These are phyloP conservation scores for Xanthoconium separans DNA, from an alignment of 1,284 basidiomycete genomes.

Conservation along the genomic window DNA sequence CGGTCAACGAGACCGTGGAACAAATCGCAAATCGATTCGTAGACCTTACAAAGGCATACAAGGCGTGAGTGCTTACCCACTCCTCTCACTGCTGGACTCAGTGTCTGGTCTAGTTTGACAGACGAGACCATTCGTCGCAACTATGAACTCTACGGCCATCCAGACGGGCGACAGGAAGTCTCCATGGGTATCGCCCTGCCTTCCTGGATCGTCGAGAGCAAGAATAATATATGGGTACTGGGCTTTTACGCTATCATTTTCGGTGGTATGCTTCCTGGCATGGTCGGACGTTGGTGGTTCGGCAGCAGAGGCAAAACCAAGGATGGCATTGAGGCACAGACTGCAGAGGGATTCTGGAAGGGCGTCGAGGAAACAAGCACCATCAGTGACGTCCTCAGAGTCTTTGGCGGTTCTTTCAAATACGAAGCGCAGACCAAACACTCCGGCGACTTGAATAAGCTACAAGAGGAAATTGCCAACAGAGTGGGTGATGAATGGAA, in stretches of 20 bases:
- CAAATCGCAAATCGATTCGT: slow-evolving; percentile 90
- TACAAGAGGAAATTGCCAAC: slow-evolving; percentile 58
- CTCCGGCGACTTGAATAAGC: slow-evolving; percentile 48
- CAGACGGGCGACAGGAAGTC: slow-evolving; percentile 94
- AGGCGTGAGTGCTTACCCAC: slow-evolving; percentile 59
- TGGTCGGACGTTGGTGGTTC: slow-evolving; percentile 92
- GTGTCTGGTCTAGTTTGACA: slow-evolving; percentile 62
- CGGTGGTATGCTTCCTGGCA: slow-evolving; percentile 84
- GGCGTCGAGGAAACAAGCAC: slow-evolving; percentile 78
- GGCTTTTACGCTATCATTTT: slow-evolving; percentile 86
- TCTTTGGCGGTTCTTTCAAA: slow-evolving; percentile 75
- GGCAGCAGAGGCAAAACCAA: slow-evolving; percentile 89
- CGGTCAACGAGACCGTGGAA: slow-evolving; percentile 85
- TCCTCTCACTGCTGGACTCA: not conserved
- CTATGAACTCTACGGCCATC: slow-evolving; percentile 90
- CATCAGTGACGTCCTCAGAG: slow-evolving; percentile 72
- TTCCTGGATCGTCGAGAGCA: slow-evolving; percentile 89
- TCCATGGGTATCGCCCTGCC: slow-evolving; percentile 97
- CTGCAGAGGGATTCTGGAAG: slow-evolving; percentile 92
- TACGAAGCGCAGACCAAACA: slow-evolving; percentile 47
- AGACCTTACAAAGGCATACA: slow-evolving; percentile 97
- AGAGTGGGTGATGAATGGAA: slow-evolving; percentile 55
- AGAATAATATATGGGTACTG: slow-evolving; percentile 91
- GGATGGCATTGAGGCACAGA: slow-evolving; percentile 84
- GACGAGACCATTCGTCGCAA: slow-evolving; percentile 94